Percentiles rank a stretch among this genome's conserved stretches.
These are phyloP conservation scores for Trametes elegans DNA, from an alignment of 768 basidiomycete species.

Conservation along the genomic window DNA sequence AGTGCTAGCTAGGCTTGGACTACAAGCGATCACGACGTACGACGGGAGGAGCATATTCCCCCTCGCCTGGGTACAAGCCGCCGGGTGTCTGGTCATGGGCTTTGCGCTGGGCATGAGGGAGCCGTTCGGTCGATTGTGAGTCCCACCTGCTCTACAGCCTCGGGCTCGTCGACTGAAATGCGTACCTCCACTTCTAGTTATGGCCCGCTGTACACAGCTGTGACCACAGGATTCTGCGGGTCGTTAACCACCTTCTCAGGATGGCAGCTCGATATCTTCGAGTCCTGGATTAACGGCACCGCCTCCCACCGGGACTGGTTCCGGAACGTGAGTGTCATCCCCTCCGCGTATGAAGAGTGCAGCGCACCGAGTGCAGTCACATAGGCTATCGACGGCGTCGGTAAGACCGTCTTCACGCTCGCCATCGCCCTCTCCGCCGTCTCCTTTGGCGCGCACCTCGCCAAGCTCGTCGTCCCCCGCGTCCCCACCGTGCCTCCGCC, in stretches of 20 bases:
- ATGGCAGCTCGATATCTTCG: constrained; percentile 89
- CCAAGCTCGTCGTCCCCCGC: constrained; percentile 39
- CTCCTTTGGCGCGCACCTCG: constrained; percentile 67
- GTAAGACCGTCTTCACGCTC: constrained; percentile 77
- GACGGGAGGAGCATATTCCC: constrained; percentile 76
- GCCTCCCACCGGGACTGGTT: constrained; percentile 60
- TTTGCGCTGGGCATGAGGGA: constrained; percentile 67
- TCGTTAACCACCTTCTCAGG: constrained; percentile 95
- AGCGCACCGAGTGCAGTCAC: constrained; percentile 10
- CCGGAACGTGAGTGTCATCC: constrained; percentile 54
- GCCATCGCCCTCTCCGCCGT: constrained; percentile 75
- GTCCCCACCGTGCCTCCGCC: constrained; percentile 45
- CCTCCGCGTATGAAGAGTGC: constrained; percentile 5
- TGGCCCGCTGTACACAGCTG: constrained; percentile 81
- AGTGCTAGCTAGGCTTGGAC: constrained; percentile 76
- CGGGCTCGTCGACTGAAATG: constrained; percentile 5
- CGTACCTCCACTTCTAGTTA: constrained; percentile 50
- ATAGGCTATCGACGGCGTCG: constrained; percentile 86
- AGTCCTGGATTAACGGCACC: constrained; percentile 75
- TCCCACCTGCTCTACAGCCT: background rate
- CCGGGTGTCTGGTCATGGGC: constrained; percentile 94
- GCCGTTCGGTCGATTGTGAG: constrained; percentile 75
- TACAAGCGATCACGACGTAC: constrained; percentile 72
- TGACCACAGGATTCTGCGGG: constrained; percentile 94
- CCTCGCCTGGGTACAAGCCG: constrained; percentile 79